Conservation (phyloP, 495 filamentous ascomycete genomes). For the Achaetomiella virescens region DNA sequence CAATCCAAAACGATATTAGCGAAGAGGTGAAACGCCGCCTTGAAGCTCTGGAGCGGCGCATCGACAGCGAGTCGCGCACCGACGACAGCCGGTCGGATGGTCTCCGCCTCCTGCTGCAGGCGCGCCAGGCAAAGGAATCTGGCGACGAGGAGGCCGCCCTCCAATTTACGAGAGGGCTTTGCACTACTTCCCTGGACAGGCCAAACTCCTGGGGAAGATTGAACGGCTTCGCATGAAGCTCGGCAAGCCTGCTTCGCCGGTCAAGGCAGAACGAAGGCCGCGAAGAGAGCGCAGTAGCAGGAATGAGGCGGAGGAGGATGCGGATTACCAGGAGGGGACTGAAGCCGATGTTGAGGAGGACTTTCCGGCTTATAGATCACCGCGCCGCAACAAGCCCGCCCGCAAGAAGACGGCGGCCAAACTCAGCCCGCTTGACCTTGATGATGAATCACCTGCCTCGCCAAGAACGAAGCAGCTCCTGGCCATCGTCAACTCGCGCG, state of each 20-base stretch:
- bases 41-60: constrained; percentile 75
- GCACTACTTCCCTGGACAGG: constrained; percentile 79
- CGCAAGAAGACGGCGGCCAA: constrained; percentile 8
- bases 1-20: constrained; percentile 50
- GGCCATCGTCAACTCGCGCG: constrained; percentile 78
- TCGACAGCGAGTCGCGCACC: constrained; percentile 44
- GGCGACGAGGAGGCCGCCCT: constrained; percentile 74
- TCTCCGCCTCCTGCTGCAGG: constrained; percentile 78
- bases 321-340: constrained; percentile 30
- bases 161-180: constrained; percentile 79
- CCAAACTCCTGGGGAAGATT: constrained; percentile 76
- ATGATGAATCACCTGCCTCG: constrained; percentile 28
- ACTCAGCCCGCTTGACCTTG: background rate
- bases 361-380: too few species aligned
- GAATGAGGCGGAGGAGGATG: constrained; percentile 21
- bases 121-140: constrained; percentile 78
- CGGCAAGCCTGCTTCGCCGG: constrained; percentile 28
- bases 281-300: constrained; percentile 5
- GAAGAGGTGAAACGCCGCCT: constrained; percentile 75
- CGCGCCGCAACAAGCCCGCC: too few species aligned
- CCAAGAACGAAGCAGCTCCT: constrained; percentile 68
- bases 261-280: background rate
- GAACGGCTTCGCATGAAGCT: constrained; percentile 58
- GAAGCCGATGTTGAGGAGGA: constrained; percentile 48
- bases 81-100: constrained; percentile 75